phyloP scores from a whole-genome alignment of 1,284 basidiomycete genomes.

The Naganishia cerealis region DNA sequence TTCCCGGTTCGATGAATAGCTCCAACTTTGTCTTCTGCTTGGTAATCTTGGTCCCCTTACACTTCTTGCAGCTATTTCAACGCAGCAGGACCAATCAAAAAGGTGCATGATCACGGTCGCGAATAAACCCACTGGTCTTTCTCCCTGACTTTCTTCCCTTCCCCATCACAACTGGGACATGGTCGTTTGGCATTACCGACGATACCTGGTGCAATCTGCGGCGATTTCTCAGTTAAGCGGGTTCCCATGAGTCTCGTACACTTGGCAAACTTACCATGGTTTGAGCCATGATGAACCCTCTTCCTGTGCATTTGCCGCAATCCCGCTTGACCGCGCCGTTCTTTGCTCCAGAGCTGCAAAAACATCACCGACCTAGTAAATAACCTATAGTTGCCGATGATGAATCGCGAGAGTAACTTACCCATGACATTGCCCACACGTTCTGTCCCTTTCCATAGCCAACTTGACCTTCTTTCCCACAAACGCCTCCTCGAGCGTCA shows the following conservation, averaged over 20 bases:
- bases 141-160: slow-evolving; percentile 76
- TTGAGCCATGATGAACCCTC: slow-evolving; percentile 53
- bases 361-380: neutral
- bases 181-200: slow-evolving; percentile 58
- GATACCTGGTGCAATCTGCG: slow-evolving; percentile 50
- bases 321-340: slow-evolving; percentile 74
- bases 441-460: slow-evolving; percentile 79
- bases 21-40: slow-evolving; percentile 86
- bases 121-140: slow-evolving; percentile 70
- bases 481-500: slow-evolving; percentile 88
- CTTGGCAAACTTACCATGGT: slow-evolving; percentile 40
- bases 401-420: slow-evolving; percentile 44
- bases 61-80: slow-evolving; percentile 82
- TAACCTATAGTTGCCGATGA: neutral
- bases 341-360: slow-evolving; percentile 70
- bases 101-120: neutral
- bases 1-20: slow-evolving; percentile 83
- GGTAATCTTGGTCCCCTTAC: slow-evolving; percentile 80
- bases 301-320: slow-evolving; percentile 80
- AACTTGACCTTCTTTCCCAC: slow-evolving; percentile 86
- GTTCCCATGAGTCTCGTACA: neutral
- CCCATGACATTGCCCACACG: slow-evolving; percentile 80
- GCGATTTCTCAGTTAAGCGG: neutral
- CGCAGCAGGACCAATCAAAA: neutral
- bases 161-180: slow-evolving; percentile 78